phyloP scores from a whole-genome alignment of 257 asterid genomes.

The Ballota nigra region DNA sequence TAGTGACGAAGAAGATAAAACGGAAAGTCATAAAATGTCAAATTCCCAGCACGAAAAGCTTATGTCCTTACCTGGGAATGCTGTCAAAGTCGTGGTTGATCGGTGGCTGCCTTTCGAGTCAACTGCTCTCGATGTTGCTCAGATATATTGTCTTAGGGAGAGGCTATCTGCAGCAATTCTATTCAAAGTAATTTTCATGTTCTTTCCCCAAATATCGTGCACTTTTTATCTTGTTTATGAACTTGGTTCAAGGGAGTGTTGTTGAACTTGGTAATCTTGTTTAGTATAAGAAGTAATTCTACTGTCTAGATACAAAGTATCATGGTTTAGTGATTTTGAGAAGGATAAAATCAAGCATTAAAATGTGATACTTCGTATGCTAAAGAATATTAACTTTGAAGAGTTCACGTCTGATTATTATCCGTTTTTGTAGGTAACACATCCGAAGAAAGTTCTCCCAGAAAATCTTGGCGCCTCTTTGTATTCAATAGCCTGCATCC shows the following conservation, averaged over 20 bases:
- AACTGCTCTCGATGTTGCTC: constrained; percentile 85
- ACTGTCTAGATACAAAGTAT: no score
- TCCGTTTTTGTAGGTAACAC: constrained; percentile 40
- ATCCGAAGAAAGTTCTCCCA: constrained; percentile 63
- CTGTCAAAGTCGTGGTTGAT: constrained; percentile 62
- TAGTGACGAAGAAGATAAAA: constrained; percentile 41
- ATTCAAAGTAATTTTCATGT: constrained; percentile 47
- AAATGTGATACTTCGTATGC: no score
- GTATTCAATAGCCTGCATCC: constrained; percentile 50
- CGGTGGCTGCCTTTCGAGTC: constrained; percentile 79
- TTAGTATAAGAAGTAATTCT: no score
- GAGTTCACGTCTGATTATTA: no score
- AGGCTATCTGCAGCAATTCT: constrained; percentile 71
- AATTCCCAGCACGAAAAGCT: constrained; percentile 34
- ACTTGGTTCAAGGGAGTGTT: no score
- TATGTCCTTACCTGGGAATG: constrained; percentile 76
- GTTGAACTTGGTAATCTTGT: background rate
- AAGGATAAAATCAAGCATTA: no score
- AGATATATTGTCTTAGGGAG: constrained; percentile 88
- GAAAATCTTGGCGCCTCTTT: constrained; percentile 61
- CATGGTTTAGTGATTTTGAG: no score
- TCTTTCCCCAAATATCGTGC: background rate
- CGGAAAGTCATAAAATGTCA: constrained; percentile 15
- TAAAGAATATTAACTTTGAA: no score
- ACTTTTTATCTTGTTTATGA: background rate